Conservation (phyloP, 345 rosid species). For the Erysimum cheiranthoides region DNA sequence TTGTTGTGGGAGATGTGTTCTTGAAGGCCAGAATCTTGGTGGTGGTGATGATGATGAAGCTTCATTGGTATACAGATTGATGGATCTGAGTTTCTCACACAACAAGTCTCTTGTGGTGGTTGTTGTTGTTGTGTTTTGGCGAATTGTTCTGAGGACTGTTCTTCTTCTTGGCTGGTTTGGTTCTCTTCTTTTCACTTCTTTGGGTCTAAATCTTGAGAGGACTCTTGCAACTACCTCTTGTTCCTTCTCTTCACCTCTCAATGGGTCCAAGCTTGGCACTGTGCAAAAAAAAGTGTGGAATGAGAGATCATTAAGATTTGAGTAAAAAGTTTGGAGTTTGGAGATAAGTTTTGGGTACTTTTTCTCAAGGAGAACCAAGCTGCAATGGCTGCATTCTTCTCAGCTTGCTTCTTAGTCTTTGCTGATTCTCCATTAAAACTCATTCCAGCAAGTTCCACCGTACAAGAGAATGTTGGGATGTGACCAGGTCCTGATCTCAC, state of each 20-base stretch:
- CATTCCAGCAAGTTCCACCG: conserved; percentile 74
- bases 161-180: conserved; percentile 60
- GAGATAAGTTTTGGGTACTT: conserved; percentile 43
- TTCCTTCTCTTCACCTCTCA: conserved; percentile 56
- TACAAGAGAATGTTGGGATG: conserved; percentile 64
- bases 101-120: conserved; percentile 32
- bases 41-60: conserved; percentile 36
- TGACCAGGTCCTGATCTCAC: conserved; percentile 81
- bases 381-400: conserved; percentile 78
- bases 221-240: conserved; percentile 61
- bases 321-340: neutral
- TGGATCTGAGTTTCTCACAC: conserved; percentile 53
- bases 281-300: conserved; percentile 18
- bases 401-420: conserved; percentile 82
- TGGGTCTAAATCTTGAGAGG: conserved; percentile 59
- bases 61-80: conserved; percentile 56
- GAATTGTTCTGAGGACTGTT: conserved; percentile 37
- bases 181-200: conserved; percentile 60
- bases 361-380: conserved; percentile 79
- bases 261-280: conserved; percentile 57
- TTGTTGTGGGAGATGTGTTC: conserved; percentile 33
- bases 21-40: conserved; percentile 56
- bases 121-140: conserved; percentile 18
- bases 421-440: conserved; percentile 68
- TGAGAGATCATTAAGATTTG: neutral